Conservation (phyloP, 257 asterid genomes). For the Knoxia roxburghii region DNA sequence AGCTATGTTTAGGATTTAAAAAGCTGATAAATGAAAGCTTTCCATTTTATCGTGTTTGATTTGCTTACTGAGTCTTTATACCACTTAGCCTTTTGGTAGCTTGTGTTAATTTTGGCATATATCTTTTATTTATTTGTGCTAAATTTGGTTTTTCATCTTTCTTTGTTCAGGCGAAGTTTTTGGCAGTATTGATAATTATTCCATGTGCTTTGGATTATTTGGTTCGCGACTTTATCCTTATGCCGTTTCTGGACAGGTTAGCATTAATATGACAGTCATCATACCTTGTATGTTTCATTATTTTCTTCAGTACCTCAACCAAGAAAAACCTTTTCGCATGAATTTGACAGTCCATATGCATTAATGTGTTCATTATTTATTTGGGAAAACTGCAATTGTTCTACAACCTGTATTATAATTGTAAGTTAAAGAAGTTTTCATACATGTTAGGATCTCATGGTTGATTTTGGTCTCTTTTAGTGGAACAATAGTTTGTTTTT, state of each 20-base stretch:
- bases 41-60: not conserved
- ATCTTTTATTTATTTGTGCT: not conserved
- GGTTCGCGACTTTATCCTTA: conserved; percentile 85
- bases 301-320: not conserved
- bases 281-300: conserved; percentile 3
- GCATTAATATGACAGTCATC: conserved; percentile 16
- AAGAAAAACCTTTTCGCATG: not conserved
- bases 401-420: not conserved
- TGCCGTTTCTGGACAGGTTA: conserved; percentile 98
- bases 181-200: conserved; percentile 71
- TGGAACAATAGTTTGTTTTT: not conserved
- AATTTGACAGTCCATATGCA: not conserved
- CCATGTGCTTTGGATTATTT: conserved; percentile 84
- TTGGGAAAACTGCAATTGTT: not conserved
- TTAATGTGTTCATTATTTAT: not conserved
- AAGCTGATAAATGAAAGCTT: not conserved
- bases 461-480: conserved; percentile 1
- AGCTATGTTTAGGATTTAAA: not conserved
- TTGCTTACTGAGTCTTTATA: not conserved
- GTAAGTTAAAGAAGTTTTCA: not conserved
- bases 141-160: conserved; percentile 9
- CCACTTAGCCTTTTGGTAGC: not conserved
- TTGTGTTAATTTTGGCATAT: not conserved
- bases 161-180: conserved; percentile 78
- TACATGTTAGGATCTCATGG: not conserved